These are phyloP conservation scores for Endocladia muricata DNA, from an alignment of 31 red algal species.

Conservation along the genomic window DNA sequence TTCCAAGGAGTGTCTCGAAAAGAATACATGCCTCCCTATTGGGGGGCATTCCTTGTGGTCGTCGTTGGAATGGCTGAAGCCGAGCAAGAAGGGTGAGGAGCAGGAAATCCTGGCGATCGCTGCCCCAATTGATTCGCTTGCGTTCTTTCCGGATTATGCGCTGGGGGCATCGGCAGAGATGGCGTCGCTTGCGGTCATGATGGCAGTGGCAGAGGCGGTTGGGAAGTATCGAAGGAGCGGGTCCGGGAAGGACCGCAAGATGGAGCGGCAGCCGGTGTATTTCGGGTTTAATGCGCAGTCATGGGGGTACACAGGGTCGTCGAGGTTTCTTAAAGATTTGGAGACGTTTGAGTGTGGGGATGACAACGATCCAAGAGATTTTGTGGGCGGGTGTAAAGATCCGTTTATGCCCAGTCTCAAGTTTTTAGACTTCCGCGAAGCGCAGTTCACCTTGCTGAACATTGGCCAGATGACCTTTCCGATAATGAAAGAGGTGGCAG, in stretches of 20 bases:
- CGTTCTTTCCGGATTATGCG: constrained; percentile 68
- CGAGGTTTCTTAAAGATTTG: constrained; percentile 68
- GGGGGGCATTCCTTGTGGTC: constrained; percentile 79
- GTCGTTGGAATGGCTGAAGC: constrained; percentile 22
- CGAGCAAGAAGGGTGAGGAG: not conserved
- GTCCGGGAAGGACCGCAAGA: not conserved
- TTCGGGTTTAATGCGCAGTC: constrained; percentile 57
- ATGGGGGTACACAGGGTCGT: constrained; percentile 74
- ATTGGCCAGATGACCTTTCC: constrained; percentile 30
- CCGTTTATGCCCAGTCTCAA: constrained; percentile 61
- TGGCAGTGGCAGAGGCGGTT: constrained; percentile 70
- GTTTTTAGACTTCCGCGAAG: constrained; percentile 47
- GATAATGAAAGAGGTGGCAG: not conserved
- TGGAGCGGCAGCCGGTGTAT: constrained; percentile 60
- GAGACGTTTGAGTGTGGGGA: constrained; percentile 47
- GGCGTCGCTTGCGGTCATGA: constrained; percentile 52
- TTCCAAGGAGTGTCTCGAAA: constrained; percentile 47
- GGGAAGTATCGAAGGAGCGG: constrained; percentile 16
- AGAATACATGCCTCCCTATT: constrained; percentile 73
- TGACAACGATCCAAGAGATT: not conserved
- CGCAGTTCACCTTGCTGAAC: constrained; percentile 32
- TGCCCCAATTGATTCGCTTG: constrained; percentile 75
- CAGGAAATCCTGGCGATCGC: constrained; percentile 43
- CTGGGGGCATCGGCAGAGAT: constrained; percentile 71
- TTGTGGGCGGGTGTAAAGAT: constrained; percentile 36